phyloP scores from a whole-genome alignment of 768 basidiomycete species.

The Omphalotus guepiniiformis region DNA sequence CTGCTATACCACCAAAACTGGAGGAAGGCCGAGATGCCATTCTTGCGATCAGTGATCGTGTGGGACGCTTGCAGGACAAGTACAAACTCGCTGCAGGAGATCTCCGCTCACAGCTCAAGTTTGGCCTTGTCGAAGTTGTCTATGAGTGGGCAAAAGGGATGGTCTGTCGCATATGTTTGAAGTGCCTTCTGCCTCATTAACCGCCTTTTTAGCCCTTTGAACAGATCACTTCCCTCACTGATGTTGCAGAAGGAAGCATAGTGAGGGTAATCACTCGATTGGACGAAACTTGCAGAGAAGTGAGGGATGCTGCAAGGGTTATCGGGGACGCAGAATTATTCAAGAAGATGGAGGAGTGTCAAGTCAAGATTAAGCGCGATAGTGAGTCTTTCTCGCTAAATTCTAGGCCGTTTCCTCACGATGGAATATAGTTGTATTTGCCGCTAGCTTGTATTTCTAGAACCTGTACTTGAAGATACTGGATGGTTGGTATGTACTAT shows the following conservation, averaged over 20 bases:
- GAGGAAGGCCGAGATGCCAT: conserved; percentile 80
- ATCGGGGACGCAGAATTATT: conserved; percentile 95
- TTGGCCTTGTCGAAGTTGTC: conserved; percentile 92
- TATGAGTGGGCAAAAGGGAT: conserved; percentile 99
- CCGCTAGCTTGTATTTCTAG: conserved; percentile 84
- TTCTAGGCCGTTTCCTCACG: background rate
- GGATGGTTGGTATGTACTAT: background rate
- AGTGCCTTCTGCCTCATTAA: background rate
- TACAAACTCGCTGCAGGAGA: conserved; percentile 78
- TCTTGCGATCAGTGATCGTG: conserved; percentile 68
- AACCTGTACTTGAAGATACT: conserved; percentile 2
- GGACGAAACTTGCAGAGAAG: conserved; percentile 96
- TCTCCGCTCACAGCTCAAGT: conserved; percentile 77
- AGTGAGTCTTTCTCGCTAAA: conserved; percentile 52
- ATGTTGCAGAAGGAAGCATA: conserved; percentile 95
- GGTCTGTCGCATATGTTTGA: conserved; percentile 46
- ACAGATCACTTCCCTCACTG: conserved; percentile 88
- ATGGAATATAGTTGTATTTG: conserved; percentile 64
- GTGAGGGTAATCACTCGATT: conserved; percentile 93
- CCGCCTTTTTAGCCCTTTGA: conserved; percentile 73
- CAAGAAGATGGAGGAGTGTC: conserved; percentile 97
- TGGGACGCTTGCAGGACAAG: conserved; percentile 74
- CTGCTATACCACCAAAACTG: conserved; percentile 73
- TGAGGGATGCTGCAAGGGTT: conserved; percentile 93
- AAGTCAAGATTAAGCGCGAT: conserved; percentile 91